These are phyloP conservation scores for Funneliformis mosseae DNA, from an alignment of 192 early-diverging fungal genomes.

Conservation along the genomic window DNA sequence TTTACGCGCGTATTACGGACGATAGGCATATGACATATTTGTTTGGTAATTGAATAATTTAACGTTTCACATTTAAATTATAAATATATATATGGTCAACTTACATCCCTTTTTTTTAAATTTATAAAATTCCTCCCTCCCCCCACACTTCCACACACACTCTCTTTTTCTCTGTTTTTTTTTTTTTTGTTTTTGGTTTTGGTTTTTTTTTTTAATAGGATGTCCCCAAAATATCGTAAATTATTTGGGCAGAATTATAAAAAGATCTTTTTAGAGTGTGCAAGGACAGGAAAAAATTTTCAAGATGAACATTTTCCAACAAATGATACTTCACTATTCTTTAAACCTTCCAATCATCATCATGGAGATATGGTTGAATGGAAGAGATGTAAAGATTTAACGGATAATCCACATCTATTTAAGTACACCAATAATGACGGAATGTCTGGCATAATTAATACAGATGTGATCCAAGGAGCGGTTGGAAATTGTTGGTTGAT, in stretches of 20 bases:
- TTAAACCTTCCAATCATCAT: neutral
- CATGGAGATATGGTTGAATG: neutral
- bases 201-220: too few relatives aligned
- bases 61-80: too few relatives aligned
- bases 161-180: too few relatives aligned
- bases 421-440: neutral
- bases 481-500: constrained; percentile 37
- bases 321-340: constrained; percentile 7
- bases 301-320: constrained; percentile 21
- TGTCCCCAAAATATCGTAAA: constrained; percentile 11
- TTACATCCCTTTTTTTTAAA: too few relatives aligned
- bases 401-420: neutral
- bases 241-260: constrained; percentile 29
- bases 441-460: neutral
- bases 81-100: too few relatives aligned
- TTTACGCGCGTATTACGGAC: too few relatives aligned
- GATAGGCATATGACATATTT: too few relatives aligned
- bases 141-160: too few relatives aligned
- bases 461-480: constrained; percentile 5
- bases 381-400: constrained; percentile 6
- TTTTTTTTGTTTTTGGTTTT: too few relatives aligned
- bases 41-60: too few relatives aligned
- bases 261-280: constrained; percentile 21
- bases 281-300: constrained; percentile 14
- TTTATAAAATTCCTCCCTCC: too few relatives aligned